Conservation (phyloP, 768 basidiomycete species). For the Tubosaeta brunneosetosa region DNA sequence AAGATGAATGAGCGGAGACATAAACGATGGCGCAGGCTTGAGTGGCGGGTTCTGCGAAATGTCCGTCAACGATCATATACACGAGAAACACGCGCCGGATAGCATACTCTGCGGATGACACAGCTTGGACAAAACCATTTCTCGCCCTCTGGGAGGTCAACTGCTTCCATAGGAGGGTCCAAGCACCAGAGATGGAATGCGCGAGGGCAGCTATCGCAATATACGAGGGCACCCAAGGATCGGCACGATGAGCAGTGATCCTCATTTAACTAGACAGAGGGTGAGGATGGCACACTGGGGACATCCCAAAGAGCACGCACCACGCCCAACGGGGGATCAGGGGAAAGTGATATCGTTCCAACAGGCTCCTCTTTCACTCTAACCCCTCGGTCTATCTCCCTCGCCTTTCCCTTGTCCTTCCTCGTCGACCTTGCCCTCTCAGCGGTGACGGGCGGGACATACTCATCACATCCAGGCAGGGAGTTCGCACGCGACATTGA, state of each 20-base stretch:
- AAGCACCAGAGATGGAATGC: constrained; percentile 97
- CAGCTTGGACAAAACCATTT: constrained; percentile 81
- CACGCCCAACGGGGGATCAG: constrained; percentile 32
- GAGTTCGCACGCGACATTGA: constrained; percentile 65
- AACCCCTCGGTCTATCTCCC: constrained; percentile 34
- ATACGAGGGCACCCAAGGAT: constrained; percentile 79
- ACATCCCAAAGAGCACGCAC: constrained; percentile 28
- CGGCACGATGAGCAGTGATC: constrained; percentile 85
- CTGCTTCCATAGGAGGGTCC: constrained; percentile 87
- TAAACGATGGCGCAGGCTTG: constrained; percentile 61
- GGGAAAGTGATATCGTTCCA: constrained; percentile 32
- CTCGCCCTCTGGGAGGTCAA: constrained; percentile 78
- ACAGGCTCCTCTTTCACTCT: constrained; percentile 46
- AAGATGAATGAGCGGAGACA: constrained; percentile 69
- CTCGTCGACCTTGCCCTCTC: constrained; percentile 28
- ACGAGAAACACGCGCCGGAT: not conserved
- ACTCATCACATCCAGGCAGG: constrained; percentile 29
- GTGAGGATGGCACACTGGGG: constrained; percentile 13
- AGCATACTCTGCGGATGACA: constrained; percentile 57
- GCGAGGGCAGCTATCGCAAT: constrained; percentile 95
- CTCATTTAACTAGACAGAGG: constrained; percentile 50
- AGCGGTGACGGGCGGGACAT: constrained; percentile 9
- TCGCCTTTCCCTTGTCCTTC: constrained; percentile 48
- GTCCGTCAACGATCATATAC: constrained; percentile 10
- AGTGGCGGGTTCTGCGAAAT: constrained; percentile 54